Evolutionary conservation across 352 stramenopile species (phyloP).

Genomic region (Phytophthora pseudosyringae): DNA sequence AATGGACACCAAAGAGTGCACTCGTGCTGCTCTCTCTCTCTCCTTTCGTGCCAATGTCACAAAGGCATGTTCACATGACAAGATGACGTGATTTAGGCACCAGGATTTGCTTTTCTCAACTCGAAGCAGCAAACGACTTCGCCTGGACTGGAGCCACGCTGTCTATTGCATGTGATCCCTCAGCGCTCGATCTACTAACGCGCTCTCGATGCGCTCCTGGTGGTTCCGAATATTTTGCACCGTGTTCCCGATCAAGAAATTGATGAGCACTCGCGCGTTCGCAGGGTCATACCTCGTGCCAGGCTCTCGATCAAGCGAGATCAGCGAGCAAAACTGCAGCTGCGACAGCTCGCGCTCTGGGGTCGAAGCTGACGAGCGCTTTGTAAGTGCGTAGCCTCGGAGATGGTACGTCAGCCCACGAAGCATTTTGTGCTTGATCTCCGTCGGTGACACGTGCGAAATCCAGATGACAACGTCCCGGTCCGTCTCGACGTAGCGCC

Average conservation of each 20-base stretch:
- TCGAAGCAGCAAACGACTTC: not conserved
- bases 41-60: slow-evolving; percentile 3
- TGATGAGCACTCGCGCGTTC: slow-evolving; percentile 42
- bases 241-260: slow-evolving; percentile 51
- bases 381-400: slow-evolving; percentile 64
- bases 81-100: slow-evolving; percentile 15
- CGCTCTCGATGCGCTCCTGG: slow-evolving; percentile 54
- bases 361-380: slow-evolving; percentile 38
- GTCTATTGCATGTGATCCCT: slow-evolving; percentile 17
- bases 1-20: not conserved
- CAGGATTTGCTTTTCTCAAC: slow-evolving; percentile 16
- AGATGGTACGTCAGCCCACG: slow-evolving; percentile 46
- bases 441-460: slow-evolving; percentile 54
- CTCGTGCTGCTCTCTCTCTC: not conserved
- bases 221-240: slow-evolving; percentile 46
- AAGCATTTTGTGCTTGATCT: slow-evolving; percentile 55
- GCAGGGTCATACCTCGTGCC: slow-evolving; percentile 28
- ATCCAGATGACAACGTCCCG: slow-evolving; percentile 66
- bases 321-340: slow-evolving; percentile 58
- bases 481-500: slow-evolving; percentile 62
- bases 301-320: slow-evolving; percentile 51
- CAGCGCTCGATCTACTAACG: slow-evolving; percentile 33
- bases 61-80: slow-evolving; percentile 21
- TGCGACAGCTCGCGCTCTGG: slow-evolving; percentile 41
- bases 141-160: not conserved